Percentiles rank a stretch among this genome's conserved stretches.
Evolutionary conservation across 768 basidiomycete species (phyloP).

Genomic region (Xerocomus brunneocitrinus): DNA sequence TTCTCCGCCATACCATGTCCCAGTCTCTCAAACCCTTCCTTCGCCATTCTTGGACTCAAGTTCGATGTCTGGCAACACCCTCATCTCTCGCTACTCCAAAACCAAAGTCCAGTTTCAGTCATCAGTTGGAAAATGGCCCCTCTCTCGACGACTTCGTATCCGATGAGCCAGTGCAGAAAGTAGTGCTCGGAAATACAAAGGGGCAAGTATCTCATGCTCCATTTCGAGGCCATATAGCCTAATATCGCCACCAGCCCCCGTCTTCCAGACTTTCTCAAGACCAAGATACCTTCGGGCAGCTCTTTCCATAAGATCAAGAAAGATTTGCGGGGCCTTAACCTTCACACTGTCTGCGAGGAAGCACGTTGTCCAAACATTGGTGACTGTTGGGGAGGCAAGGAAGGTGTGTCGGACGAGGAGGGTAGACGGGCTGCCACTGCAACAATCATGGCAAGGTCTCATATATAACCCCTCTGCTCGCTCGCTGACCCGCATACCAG

Average conservation of each 20-base stretch:
- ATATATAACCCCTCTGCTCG: neutral
- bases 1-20: too few species aligned
- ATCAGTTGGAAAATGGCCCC: conserved; percentile 61
- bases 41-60: conserved; percentile 18
- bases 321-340: conserved; percentile 83
- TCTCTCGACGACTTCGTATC: conserved; percentile 78
- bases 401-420: conserved; percentile 58
- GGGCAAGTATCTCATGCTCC: conserved; percentile 42
- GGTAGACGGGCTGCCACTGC: conserved; percentile 86
- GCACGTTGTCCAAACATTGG: conserved; percentile 99
- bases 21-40: neutral
- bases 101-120: conserved; percentile 42
- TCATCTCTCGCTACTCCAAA: conserved; percentile 29
- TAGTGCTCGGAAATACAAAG: conserved; percentile 68
- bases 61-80: conserved; percentile 46
- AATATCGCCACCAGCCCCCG: conserved; percentile 54
- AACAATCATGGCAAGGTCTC: conserved; percentile 84
- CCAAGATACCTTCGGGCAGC: conserved; percentile 81
- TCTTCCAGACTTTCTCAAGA: conserved; percentile 84
- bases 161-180: conserved; percentile 48
- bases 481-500: conserved; percentile 37
- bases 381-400: conserved; percentile 97
- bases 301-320: conserved; percentile 93
- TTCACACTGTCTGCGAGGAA: conserved; percentile 98
- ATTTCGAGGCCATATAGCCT: neutral